These are phyloP conservation scores for Heliamphora pulchella DNA, from an alignment of 179 eudicot genomes.

Conservation along the genomic window DNA sequence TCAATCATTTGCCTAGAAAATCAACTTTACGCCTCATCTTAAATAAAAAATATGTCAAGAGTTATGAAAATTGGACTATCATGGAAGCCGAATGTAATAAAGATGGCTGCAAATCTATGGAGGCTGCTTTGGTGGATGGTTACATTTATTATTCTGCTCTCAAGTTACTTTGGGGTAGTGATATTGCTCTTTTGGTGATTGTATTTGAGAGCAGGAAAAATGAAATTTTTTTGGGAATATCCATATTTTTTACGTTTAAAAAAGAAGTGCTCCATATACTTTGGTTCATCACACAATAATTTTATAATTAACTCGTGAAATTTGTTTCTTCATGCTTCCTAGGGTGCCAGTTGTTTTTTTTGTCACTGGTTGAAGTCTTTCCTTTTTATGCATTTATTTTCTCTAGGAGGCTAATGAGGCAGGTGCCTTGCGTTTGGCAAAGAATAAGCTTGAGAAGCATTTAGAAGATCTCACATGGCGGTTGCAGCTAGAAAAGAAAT, in stretches of 20 bases:
- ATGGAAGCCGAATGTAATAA: background rate
- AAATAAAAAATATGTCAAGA: background rate
- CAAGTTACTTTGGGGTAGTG: background rate
- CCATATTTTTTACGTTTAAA: background rate
- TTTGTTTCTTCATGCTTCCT: background rate
- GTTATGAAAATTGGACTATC: background rate
- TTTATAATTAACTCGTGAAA: background rate
- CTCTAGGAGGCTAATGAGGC: slow-evolving; percentile 94
- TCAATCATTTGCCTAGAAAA: background rate
- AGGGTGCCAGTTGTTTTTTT: background rate
- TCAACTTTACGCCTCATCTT: background rate
- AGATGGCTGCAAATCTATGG: background rate
- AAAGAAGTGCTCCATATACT: background rate
- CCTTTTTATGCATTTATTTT: background rate
- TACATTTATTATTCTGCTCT: background rate
- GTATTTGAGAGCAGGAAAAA: background rate
- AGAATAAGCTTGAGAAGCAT: slow-evolving; percentile 88
- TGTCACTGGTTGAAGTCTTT: slow-evolving; percentile 1
- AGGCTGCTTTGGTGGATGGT: background rate
- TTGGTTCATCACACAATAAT: background rate
- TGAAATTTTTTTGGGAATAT: background rate
- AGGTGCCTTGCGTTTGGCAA: slow-evolving; percentile 93
- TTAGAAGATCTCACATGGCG: slow-evolving; percentile 91
- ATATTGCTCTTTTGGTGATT: background rate
- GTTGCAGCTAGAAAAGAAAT: slow-evolving; percentile 78